phyloP scores from a whole-genome alignment of 306 rosid species.

The Erythrophleum fordii region DNA sequence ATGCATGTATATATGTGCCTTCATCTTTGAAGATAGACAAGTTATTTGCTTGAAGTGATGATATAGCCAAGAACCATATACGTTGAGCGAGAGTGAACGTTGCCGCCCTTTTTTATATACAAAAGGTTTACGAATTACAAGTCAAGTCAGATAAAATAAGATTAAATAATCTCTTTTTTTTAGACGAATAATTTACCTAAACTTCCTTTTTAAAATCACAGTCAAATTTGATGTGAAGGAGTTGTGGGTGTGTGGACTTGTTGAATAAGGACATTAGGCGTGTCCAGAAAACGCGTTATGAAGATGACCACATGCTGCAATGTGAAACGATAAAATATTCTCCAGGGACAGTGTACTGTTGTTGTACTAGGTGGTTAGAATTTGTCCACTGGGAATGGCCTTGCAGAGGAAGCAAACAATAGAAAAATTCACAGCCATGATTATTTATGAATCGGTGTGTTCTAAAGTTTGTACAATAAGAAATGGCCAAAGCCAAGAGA shows the following conservation, averaged over 20 bases:
- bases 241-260: background rate
- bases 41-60: background rate
- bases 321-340: background rate
- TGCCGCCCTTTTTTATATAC: background rate
- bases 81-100: background rate
- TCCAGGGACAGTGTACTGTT: background rate
- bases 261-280: background rate
- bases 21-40: constrained; percentile 13
- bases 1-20: constrained; percentile 17
- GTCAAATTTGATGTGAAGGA: background rate
- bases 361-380: background rate
- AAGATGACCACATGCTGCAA: too few relatives aligned
- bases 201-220: background rate
- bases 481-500: too few relatives aligned
- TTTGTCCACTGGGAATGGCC: too few relatives aligned
- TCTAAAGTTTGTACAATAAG: too few relatives aligned
- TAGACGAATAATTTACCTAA: background rate
- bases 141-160: background rate
- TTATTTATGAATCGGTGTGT: too few relatives aligned
- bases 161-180: background rate
- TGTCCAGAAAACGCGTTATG: background rate
- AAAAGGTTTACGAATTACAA: background rate
- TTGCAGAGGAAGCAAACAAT: too few relatives aligned
- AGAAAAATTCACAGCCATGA: too few relatives aligned
- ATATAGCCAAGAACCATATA: background rate